Evolutionary conservation across 768 basidiomycete species (phyloP), one percentile per base, ranked within the genome.

Genomic region (Boletus sp.): DNA sequence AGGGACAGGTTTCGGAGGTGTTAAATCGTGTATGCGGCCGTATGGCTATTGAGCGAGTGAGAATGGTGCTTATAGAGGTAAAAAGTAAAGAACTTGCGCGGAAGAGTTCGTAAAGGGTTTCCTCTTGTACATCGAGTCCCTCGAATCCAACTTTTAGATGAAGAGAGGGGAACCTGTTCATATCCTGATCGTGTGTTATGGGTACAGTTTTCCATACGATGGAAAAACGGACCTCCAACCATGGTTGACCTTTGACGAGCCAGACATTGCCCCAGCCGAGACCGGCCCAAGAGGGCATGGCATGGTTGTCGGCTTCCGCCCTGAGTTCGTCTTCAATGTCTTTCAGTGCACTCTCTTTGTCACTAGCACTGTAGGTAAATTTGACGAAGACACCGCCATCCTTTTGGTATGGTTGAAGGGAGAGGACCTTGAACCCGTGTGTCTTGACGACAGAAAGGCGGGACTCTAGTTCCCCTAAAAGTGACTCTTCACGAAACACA

Each of bases 371-470:
- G 63, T 86, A 95, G 21, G 75, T 71, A 67, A 93, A 92, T 32
- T 77, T 77, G 35, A 93, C 85, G 65, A 92, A 93, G 15, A 90
- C 85, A 5, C 93, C 93, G 3, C 93, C 93, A 56, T 94, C 92
- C 62, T 94, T 95, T 48, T 72, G 70, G 56, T 83, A 78, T 7
- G 84, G 83, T 49, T 90, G 77, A 6, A 92, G 63, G 23, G 80
- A 78, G 5, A 85, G 63, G n/a, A 91, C 71, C 30, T 75, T 72
- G 64, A 93, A 90, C 34, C 73, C 75, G 59, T 84, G 80, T 1
- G 76, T 63, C 30, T 79, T 77, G 38, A 90, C 75, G 7, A 70
- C 58, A 13, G 79, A 74, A 8, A 93, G 73, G 33, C 83, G 75
- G 1, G 63, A 61, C 15, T 70, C 64, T 19, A 94, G 70, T 29